Base-by-base conservation (phyloP, 2,329 filamentous ascomycete genomes). In the Diplodia scrobiculata region DNA sequence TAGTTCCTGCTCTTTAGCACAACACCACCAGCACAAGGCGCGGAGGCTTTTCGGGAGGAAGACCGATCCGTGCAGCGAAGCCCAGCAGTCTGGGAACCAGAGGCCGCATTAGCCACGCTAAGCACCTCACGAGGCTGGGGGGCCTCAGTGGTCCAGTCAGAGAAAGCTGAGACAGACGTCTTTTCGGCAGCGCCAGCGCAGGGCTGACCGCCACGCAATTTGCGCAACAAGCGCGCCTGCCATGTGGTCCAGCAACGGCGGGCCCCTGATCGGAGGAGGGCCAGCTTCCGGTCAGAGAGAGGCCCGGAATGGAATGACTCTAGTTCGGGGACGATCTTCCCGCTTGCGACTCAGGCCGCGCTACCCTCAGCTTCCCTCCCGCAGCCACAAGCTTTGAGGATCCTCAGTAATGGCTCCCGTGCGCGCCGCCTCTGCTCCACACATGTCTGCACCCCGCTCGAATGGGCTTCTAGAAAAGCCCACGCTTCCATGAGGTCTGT, bases 281-380 rank as follows among this genome's bases (percentile, higher is more conserved):
- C 41, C 17, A 45, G 13, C n/a, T 6, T 41, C 17, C 38, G 38
- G 38, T 25, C 47, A 27, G 53, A 21, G 19, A 36, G 19, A 36
- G 53, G 17, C 38, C 36, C 29, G 5, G 25, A 47, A n/a, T 21
- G 55, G 25, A 17, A 60, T 48, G 55, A 60, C 41, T 60, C 55
- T 60, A 17, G 25, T n/a, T 48, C 5, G 55, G 27, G 58, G 29
- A 62, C 41, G 58, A 50, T 50, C 58, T 62, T 45, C 58, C 58
- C 58, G 58, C 58, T 36, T 25, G 58, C 58, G 58, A 62, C 58
- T 62, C 58, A 62, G 58, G 45, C 27, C 29, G 4, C 41, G 41
- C 29, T 29, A 41, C 55, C 48, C 25, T 21, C 55, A 48, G 27
- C 55, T 34, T 34, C 27, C 41, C 55, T 45, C 41, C 41, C 29